Evolutionary conservation across 345 rosid species (phyloP).

Genomic region (Melaleuca quinquenervia): DNA sequence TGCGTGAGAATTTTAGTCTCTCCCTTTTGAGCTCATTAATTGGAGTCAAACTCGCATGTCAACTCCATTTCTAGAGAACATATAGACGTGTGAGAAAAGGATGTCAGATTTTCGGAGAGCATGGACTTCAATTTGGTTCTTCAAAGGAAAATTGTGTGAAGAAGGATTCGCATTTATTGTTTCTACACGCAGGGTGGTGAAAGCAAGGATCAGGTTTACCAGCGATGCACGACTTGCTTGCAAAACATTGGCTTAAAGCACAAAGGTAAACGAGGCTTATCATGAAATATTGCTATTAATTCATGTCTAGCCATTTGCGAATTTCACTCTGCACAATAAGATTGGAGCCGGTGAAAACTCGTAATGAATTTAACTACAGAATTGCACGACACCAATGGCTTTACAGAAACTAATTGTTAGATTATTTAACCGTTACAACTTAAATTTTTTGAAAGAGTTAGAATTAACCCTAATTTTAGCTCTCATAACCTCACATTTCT

Average conservation of each 20-base stretch:
- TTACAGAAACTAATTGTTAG: not conserved
- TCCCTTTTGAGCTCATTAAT: not conserved
- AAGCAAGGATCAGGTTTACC: conserved; percentile 61
- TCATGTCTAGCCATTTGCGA: not conserved
- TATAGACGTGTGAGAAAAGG: not conserved
- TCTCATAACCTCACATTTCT: not conserved
- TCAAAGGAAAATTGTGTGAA: not conserved
- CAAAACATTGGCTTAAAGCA: conserved; percentile 65
- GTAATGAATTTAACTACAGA: not conserved
- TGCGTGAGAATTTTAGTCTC: not conserved
- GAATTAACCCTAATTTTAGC: not conserved
- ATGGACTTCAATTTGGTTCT: not conserved
- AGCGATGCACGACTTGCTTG: conserved; percentile 59
- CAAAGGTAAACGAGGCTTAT: conserved; percentile 24
- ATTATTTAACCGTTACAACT: not conserved
- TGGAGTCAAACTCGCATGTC: not conserved
- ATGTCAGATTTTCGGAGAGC: not conserved
- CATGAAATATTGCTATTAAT: not conserved
- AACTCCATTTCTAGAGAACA: not conserved
- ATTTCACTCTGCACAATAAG: not conserved
- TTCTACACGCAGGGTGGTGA: conserved; percentile 71
- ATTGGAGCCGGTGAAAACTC: not conserved
- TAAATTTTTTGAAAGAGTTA: not conserved
- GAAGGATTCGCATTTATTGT: not conserved
- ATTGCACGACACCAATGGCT: not conserved